Conservation (phyloP, 2,329 filamentous ascomycete species). For the Ambrosiella xylebori region DNA sequence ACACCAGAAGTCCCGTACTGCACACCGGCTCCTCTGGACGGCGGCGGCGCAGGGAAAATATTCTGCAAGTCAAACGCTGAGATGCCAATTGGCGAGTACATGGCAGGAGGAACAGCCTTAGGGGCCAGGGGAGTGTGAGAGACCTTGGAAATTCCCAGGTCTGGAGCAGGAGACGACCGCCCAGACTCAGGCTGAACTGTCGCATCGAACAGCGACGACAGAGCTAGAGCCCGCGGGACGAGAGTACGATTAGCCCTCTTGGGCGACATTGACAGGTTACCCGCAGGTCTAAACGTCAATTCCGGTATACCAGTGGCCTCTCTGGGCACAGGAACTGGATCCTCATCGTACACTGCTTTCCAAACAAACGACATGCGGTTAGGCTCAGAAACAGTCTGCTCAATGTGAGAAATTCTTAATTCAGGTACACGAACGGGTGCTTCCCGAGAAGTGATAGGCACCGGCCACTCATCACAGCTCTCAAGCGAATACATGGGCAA, state of each 20-base stretch:
- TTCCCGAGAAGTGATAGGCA: neutral
- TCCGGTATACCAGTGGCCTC: conserved; percentile 1
- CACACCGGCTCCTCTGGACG: neutral
- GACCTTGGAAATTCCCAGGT: conserved; percentile 3
- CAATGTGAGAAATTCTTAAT: conserved; percentile 1
- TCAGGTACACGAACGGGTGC: neutral
- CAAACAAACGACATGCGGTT: conserved; percentile 1
- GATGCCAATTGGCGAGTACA: conserved; percentile 9
- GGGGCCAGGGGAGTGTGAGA: conserved; percentile 2
- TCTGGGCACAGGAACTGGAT: conserved; percentile 4
- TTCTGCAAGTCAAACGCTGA: conserved; percentile 10
- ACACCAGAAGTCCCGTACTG: conserved; percentile 5
- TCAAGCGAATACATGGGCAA: conserved; percentile 15
- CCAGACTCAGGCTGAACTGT: conserved; percentile 2
- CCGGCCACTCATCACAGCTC: conserved; percentile 16
- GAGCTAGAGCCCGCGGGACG: conserved; percentile 3
- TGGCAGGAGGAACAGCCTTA: neutral
- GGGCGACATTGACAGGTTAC: conserved; percentile 2
- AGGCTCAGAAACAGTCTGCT: neutral
- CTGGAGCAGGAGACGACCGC: neutral
- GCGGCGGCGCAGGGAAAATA: conserved; percentile 11
- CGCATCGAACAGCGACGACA: conserved; percentile 9
- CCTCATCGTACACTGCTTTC: conserved; percentile 4
- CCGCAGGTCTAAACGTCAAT: conserved; percentile 2
- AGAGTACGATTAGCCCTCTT: neutral